Percentiles rank a stretch among this genome's conserved stretches.
phyloP scores from a whole-genome alignment of 2,329 filamentous ascomycete genomes.

The Truncatella angustata region DNA sequence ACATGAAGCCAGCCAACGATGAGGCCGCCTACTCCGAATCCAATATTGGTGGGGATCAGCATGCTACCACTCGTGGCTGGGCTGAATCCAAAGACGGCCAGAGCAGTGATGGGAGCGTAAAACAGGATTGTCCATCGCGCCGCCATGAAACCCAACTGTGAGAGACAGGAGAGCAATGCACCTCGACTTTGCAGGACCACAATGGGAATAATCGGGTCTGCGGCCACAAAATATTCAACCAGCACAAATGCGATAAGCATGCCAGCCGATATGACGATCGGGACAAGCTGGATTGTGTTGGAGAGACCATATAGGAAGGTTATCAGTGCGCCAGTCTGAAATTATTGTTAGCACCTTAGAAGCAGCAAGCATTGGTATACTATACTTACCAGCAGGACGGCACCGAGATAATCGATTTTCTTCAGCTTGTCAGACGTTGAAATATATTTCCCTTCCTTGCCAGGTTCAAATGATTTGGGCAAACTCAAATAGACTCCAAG shows the following conservation, averaged over 20 bases:
- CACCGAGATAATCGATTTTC: conserved; percentile 73
- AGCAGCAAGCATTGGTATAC: not conserved
- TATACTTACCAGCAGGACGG: conserved; percentile 56
- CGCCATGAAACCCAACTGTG: conserved; percentile 77
- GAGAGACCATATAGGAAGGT: conserved; percentile 72
- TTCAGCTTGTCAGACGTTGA: conserved; percentile 54
- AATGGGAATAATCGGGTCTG: conserved; percentile 74
- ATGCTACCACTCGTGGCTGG: conserved; percentile 72
- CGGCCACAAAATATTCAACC: conserved; percentile 62
- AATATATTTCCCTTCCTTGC: conserved; percentile 35
- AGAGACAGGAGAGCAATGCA: conserved; percentile 69
- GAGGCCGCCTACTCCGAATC: conserved; percentile 73
- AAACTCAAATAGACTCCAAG: conserved; percentile 64
- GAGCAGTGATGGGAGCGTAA: conserved; percentile 76
- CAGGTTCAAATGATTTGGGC: conserved; percentile 40
- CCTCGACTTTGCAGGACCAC: conserved; percentile 67
- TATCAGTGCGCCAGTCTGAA: conserved; percentile 61
- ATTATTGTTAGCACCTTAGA: conserved; percentile 6
- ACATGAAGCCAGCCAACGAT: conserved; percentile 75
- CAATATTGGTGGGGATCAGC: conserved; percentile 77
- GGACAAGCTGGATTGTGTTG: conserved; percentile 55
- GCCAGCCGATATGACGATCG: conserved; percentile 58
- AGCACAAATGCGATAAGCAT: conserved; percentile 53
- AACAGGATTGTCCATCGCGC: conserved; percentile 78
- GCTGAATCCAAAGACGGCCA: conserved; percentile 69